phyloP scores from a whole-genome alignment of 2,329 filamentous ascomycete genomes.

The Apiospora phragmitis region DNA sequence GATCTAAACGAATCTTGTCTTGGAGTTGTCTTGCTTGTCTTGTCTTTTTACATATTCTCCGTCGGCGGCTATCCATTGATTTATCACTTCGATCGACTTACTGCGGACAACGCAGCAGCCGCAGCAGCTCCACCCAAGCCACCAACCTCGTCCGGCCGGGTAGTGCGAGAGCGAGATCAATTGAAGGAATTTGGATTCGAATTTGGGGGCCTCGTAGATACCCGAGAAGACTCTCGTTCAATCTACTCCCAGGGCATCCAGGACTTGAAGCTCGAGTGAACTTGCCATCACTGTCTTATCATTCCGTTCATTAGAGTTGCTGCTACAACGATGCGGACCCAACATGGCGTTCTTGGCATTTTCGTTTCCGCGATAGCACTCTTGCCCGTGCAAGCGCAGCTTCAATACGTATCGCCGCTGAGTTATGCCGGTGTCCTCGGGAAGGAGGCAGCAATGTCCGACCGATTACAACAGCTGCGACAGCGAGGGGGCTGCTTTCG shows the following conservation, averaged over 20 bases:
- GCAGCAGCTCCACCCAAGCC: background rate
- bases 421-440: conserved; percentile 27
- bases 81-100: background rate
- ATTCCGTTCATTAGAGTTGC: background rate
- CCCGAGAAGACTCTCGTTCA: background rate
- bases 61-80: background rate
- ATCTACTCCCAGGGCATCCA: background rate
- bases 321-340: background rate
- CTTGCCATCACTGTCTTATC: background rate
- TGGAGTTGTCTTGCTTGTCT: background rate
- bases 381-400: conserved; percentile 7
- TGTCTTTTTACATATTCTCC: background rate
- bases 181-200: background rate
- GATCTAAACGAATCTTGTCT: background rate
- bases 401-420: conserved; percentile 16
- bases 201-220: background rate
- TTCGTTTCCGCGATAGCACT: background rate
- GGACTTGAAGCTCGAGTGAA: background rate
- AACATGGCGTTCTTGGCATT: background rate
- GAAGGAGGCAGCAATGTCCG: conserved; percentile 41
- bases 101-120: background rate
- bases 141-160: conserved; percentile 4
- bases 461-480: conserved; percentile 53
- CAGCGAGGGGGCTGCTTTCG: conserved; percentile 46
- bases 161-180: background rate